Evolutionary conservation across 176 grass and related monocot species (phyloP).

Genomic region (Avena atlantica): DNA sequence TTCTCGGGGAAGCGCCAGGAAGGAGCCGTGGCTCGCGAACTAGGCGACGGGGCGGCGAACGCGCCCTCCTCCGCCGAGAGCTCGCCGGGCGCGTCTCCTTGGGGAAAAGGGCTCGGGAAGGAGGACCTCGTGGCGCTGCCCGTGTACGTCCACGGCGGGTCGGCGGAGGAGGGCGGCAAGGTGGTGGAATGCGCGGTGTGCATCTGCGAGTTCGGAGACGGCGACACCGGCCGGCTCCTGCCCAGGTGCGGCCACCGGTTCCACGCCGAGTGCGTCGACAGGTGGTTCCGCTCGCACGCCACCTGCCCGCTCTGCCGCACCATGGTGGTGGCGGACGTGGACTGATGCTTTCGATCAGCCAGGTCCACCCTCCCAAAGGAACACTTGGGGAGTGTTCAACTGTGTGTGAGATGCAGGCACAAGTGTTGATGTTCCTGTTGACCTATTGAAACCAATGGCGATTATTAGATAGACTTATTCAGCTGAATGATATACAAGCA

Average conservation of each 20-base stretch:
- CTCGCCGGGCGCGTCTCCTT: constrained; percentile 47
- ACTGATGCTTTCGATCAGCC: background rate
- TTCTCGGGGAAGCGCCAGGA: constrained; percentile 27
- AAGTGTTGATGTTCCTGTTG: background rate
- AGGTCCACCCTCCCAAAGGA: background rate
- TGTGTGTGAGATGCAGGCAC: background rate
- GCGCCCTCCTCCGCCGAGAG: constrained; percentile 17
- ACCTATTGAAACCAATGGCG: background rate
- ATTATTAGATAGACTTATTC: background rate
- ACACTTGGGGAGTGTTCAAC: background rate
- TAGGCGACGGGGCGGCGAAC: background rate
- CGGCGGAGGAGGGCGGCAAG: constrained; percentile 22
- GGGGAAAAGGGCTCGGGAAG: background rate
- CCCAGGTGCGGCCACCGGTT: constrained; percentile 61
- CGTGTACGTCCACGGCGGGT: constrained; percentile 52
- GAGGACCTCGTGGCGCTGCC: constrained; percentile 53
- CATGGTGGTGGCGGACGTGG: constrained; percentile 19
- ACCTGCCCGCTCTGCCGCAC: constrained; percentile 62
- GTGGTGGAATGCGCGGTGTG: constrained; percentile 63
- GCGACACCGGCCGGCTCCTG: constrained; percentile 55
- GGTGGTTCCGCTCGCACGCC: constrained; percentile 58
- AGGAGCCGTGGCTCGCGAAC: background rate
- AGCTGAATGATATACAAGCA: background rate
- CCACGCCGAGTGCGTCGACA: constrained; percentile 62
- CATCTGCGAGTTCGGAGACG: constrained; percentile 56